Percentiles rank a stretch among this genome's conserved stretches.
phyloP scores from a whole-genome alignment of 129 eudicot species.

The Gnaphalium uliginosum region DNA sequence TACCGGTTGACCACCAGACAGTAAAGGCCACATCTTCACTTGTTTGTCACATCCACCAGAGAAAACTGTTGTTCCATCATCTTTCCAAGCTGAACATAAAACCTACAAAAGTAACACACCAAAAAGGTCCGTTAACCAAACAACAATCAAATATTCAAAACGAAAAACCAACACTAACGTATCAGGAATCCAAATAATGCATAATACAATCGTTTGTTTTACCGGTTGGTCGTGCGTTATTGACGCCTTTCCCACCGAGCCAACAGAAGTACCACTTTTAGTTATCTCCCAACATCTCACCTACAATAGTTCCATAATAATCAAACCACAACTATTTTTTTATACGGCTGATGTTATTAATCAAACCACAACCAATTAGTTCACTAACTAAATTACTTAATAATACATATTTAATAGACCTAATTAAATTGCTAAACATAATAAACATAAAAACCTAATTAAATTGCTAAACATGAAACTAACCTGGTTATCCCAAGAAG shows the following conservation, averaged over 20 bases:
- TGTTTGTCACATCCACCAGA: conserved; percentile 99
- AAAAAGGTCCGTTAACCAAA: not conserved
- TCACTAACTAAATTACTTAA: not conserved
- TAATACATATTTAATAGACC: not conserved
- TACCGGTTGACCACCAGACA: conserved; percentile 84
- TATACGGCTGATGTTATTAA: no score
- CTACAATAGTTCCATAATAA: conserved; percentile 34
- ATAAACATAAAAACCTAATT: no score
- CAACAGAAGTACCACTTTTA: conserved; percentile 54
- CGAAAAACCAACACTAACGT: not conserved
- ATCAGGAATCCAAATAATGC: not conserved
- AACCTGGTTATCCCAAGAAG: conserved; percentile 98
- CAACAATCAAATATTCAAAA: conserved; percentile 1
- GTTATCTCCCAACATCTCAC: conserved; percentile 97
- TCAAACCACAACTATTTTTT: conserved; percentile 15
- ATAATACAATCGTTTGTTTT: conserved; percentile 15
- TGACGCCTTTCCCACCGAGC: conserved; percentile 66
- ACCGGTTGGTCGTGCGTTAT: conserved; percentile 94
- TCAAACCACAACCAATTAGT: conserved; percentile 6
- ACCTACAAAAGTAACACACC: conserved; percentile 48
- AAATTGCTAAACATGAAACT: not conserved
- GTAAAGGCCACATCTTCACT: conserved; percentile 91
- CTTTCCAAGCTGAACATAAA: conserved; percentile 96
- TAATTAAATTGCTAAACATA: no score
- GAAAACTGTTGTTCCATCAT: conserved; percentile 96